phyloP scores from a whole-genome alignment of 202 grass and related monocot species.

The Schoenoplectus tabernaemontani region DNA sequence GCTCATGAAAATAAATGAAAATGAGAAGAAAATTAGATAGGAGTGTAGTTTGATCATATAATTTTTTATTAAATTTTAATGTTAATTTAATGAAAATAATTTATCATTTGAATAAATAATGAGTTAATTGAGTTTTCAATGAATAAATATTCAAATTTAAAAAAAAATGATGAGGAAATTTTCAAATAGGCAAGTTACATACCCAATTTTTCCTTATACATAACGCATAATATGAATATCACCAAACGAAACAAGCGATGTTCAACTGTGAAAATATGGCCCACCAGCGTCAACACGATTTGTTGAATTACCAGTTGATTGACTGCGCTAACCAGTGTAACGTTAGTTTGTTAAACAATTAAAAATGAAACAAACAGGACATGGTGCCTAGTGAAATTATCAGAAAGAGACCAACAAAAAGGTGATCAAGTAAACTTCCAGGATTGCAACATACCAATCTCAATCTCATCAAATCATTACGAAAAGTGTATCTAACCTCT shows the following conservation, averaged over 20 bases:
- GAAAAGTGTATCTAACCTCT: slow-evolving; percentile 14
- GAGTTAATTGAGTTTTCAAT: too few relatives aligned
- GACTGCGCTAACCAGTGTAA: neutral
- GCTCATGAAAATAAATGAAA: too few relatives aligned
- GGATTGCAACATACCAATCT: neutral
- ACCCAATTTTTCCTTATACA: too few relatives aligned
- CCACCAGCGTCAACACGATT: too few relatives aligned
- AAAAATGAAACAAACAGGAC: neutral
- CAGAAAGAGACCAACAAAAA: slow-evolving; percentile 5
- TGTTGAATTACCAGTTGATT: neutral
- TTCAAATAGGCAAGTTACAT: too few relatives aligned
- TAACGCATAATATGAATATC: neutral
- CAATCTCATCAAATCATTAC: slow-evolving; percentile 17
- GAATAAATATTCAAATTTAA: too few relatives aligned
- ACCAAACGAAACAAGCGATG: neutral
- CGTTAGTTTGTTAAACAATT: neutral
- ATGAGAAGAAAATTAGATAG: too few relatives aligned
- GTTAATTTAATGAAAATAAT: too few relatives aligned
- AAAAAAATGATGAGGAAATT: too few relatives aligned
- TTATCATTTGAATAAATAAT: too few relatives aligned
- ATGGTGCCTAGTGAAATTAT: neutral
- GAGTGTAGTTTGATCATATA: too few relatives aligned
- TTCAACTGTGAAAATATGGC: neutral
- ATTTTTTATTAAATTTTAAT: too few relatives aligned
- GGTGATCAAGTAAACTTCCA: neutral